These are phyloP conservation scores for Pseudogymnoascus sp. DNA, from an alignment of 2,329 filamentous ascomycete genomes.

Conservation along the genomic window DNA sequence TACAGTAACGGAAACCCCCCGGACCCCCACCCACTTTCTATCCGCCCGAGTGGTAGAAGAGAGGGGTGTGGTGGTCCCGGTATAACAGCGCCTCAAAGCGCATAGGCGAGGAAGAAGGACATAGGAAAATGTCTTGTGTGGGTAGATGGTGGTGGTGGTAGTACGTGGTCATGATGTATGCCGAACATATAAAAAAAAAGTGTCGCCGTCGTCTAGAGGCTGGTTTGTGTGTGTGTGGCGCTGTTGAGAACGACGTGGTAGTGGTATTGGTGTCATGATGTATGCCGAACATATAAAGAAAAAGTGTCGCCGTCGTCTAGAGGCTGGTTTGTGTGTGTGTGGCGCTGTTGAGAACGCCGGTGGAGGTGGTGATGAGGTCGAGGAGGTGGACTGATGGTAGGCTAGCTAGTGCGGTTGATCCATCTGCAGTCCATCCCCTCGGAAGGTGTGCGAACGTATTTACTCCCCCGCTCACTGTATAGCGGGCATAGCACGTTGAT, in stretches of 20 bases:
- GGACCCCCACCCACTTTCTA: not conserved
- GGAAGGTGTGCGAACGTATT: too few species aligned
- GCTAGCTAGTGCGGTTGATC: too few species aligned
- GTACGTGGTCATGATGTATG: not conserved
- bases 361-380: too few species aligned
- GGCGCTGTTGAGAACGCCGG: not conserved
- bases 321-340: not conserved
- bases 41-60: not conserved
- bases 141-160: not conserved
- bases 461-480: too few species aligned
- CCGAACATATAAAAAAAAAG: not conserved
- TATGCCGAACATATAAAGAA: not conserved
- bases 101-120: not conserved
- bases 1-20: not conserved
- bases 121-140: not conserved
- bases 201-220: not conserved
- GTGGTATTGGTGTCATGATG: not conserved
- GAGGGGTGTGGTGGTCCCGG: not conserved
- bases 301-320: not conserved
- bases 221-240: not conserved
- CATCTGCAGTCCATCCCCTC: too few species aligned
- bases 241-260: not conserved
- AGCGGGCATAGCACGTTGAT: conserved; percentile 23
- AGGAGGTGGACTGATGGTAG: not conserved
- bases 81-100: not conserved